Percentiles rank a stretch among this genome's conserved stretches.
phyloP scores from a whole-genome alignment of 768 basidiomycete genomes.

The Coprinopsis sp. region DNA sequence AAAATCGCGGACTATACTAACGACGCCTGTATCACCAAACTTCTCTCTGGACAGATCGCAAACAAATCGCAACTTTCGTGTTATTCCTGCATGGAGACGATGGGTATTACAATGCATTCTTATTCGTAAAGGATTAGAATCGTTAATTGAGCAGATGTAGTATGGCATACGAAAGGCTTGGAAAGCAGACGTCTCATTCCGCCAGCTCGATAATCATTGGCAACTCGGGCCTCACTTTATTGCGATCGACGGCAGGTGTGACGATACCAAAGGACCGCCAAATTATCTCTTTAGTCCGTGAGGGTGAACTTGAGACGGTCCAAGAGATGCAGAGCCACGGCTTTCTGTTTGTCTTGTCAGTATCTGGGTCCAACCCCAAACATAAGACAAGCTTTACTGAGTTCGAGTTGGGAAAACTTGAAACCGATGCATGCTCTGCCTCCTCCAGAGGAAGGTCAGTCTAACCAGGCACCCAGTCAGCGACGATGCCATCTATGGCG shows the following conservation, averaged over 20 bases:
- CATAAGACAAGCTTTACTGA: slow-evolving; percentile 18
- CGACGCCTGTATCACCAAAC: slow-evolving; percentile 24
- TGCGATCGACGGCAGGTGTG: background rate
- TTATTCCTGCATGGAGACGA: background rate
- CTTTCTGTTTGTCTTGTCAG: slow-evolving; percentile 11
- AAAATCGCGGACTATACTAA: slow-evolving; percentile 34
- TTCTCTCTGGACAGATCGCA: slow-evolving; percentile 24
- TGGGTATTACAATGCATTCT: too few relatives aligned
- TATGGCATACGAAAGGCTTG: too few relatives aligned
- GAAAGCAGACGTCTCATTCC: too few relatives aligned
- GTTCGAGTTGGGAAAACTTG: slow-evolving; percentile 24
- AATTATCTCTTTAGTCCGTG: slow-evolving; percentile 18
- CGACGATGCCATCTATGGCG: too few relatives aligned
- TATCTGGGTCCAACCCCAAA: background rate
- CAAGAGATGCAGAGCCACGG: slow-evolving; percentile 17
- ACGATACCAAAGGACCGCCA: slow-evolving; percentile 13
- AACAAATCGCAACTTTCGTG: slow-evolving; percentile 7
- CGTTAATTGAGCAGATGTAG: too few relatives aligned
- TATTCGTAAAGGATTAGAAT: too few relatives aligned
- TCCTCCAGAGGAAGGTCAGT: slow-evolving; percentile 45
- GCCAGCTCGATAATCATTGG: background rate
- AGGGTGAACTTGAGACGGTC: slow-evolving; percentile 18
- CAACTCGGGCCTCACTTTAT: background rate
- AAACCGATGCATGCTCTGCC: slow-evolving; percentile 37
- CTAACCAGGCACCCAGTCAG: slow-evolving; percentile 15